These are phyloP conservation scores for Castanea mollissima DNA, from an alignment of 306 rosid species.

Conservation along the genomic window DNA sequence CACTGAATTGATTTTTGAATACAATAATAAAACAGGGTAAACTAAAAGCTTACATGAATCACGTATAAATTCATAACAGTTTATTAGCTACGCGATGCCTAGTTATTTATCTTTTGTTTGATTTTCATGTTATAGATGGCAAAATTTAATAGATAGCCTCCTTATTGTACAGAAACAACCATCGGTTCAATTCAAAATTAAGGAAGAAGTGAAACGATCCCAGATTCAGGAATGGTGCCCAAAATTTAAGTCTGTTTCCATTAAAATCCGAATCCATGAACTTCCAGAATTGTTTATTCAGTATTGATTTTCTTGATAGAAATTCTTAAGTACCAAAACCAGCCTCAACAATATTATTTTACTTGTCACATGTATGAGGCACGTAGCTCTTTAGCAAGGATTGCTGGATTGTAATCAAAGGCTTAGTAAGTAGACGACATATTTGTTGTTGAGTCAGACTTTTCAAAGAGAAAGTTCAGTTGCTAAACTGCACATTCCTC, in stretches of 20 bases:
- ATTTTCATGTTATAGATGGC: constrained; percentile 15
- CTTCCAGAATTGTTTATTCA: constrained; percentile 64
- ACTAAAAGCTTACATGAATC: no score
- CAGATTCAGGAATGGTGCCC: constrained; percentile 85
- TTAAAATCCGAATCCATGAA: constrained; percentile 59
- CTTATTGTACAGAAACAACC: neutral
- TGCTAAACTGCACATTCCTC: no score
- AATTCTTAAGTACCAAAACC: no score
- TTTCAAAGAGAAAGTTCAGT: no score
- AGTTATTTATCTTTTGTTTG: neutral
- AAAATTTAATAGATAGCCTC: constrained; percentile 4
- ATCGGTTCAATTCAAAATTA: constrained; percentile 32
- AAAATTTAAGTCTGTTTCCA: constrained; percentile 54
- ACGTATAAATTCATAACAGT: neutral
- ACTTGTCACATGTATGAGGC: no score
- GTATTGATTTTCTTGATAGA: constrained; percentile 47
- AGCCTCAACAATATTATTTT: no score
- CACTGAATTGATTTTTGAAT: no score
- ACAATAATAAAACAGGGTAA: no score
- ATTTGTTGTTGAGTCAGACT: no score
- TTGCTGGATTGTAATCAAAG: no score
- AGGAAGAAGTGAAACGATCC: constrained; percentile 59
- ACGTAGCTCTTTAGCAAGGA: no score
- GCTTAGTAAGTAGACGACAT: no score
- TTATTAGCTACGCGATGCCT: neutral